A percentile compares a stretch with the other conserved stretches of the same genome.
Evolutionary conservation across 1,139 yeast species (phyloP).

Genomic region (Blastobotrys petasosporus): DNA sequence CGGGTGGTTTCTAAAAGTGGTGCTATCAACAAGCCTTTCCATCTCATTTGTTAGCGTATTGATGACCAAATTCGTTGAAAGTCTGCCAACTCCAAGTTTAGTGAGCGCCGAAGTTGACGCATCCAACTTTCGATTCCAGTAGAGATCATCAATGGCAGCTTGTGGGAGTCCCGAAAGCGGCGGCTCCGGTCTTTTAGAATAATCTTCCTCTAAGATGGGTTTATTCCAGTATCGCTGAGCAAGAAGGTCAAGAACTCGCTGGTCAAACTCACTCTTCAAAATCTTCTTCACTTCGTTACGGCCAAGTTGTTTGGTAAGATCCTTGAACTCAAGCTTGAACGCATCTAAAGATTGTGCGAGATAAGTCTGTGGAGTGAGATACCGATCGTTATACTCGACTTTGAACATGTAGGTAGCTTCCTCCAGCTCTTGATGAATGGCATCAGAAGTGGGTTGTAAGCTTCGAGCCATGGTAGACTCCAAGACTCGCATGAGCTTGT

Average conservation of each 20-base stretch:
- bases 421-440: conserved; percentile 86
- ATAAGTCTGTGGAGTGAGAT: conserved; percentile 87
- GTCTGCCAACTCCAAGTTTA: conserved; percentile 86
- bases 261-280: conserved; percentile 80
- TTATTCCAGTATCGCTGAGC: conserved; percentile 93
- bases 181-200: conserved; percentile 38
- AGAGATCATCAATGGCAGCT: conserved; percentile 60
- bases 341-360: conserved; percentile 87
- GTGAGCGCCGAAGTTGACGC: conserved; percentile 78
- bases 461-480: conserved; percentile 90
- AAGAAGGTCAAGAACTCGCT: conserved; percentile 72
- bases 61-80: conserved; percentile 77
- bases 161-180: conserved; percentile 47
- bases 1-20: conserved; percentile 79
- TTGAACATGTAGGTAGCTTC: conserved; percentile 90
- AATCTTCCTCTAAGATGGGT: conserved; percentile 33
- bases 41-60: conserved; percentile 74
- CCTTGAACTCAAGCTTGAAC: conserved; percentile 81
- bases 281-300: conserved; percentile 75
- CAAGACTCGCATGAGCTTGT: conserved; percentile 75
- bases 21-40: conserved; percentile 61
- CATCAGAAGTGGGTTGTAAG: conserved; percentile 76
- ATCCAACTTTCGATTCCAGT: conserved; percentile 87
- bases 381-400: conserved; percentile 93
- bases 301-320: conserved; percentile 75